These are phyloP conservation scores for Somion occarium DNA, from an alignment of 1,284 basidiomycete genomes.

Conservation along the genomic window DNA sequence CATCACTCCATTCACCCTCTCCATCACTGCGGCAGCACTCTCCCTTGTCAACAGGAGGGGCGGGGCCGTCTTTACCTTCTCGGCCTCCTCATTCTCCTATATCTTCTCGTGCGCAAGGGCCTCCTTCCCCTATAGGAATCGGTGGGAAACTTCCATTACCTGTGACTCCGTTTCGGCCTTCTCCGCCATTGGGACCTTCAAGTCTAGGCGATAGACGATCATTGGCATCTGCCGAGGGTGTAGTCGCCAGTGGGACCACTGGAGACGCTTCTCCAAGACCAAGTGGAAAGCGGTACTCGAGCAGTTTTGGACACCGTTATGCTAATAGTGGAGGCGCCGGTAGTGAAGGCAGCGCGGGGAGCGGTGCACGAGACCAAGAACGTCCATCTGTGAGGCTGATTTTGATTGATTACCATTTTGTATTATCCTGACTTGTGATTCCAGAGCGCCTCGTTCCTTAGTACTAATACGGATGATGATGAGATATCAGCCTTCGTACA, in stretches of 20 bases:
- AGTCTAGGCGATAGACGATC: slow-evolving; percentile 41
- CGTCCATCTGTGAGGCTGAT: slow-evolving; percentile 28
- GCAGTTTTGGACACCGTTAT: slow-evolving; percentile 70
- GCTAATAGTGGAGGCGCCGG: slow-evolving; percentile 33
- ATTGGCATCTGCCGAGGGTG: slow-evolving; percentile 28
- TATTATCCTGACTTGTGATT: slow-evolving; percentile 1
- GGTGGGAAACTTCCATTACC: slow-evolving; percentile 24
- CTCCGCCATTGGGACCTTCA: slow-evolving; percentile 43
- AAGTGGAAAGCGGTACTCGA: slow-evolving; percentile 42
- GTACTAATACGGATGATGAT: slow-evolving; percentile 58
- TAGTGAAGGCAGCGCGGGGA: slow-evolving; percentile 38
- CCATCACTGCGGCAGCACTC: slow-evolving; percentile 43
- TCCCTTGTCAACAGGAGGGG: slow-evolving; percentile 30
- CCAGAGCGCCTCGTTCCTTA: slow-evolving; percentile 41
- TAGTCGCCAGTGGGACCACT: slow-evolving; percentile 11
- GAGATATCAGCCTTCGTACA: slow-evolving; percentile 73
- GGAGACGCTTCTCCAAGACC: slow-evolving; percentile 18
- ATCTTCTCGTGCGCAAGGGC: slow-evolving; percentile 33
- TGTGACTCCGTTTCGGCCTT: slow-evolving; percentile 32
- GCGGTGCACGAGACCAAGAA: slow-evolving; percentile 31
- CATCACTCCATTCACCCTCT: slow-evolving; percentile 44
- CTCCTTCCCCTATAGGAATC: slow-evolving; percentile 38
- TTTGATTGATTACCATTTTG: background rate
- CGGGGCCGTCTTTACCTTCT: slow-evolving; percentile 29
- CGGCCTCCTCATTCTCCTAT: slow-evolving; percentile 35